Base-by-base conservation (phyloP, 2,329 filamentous ascomycete genomes). In the Fusarium austroafricanum region DNA sequence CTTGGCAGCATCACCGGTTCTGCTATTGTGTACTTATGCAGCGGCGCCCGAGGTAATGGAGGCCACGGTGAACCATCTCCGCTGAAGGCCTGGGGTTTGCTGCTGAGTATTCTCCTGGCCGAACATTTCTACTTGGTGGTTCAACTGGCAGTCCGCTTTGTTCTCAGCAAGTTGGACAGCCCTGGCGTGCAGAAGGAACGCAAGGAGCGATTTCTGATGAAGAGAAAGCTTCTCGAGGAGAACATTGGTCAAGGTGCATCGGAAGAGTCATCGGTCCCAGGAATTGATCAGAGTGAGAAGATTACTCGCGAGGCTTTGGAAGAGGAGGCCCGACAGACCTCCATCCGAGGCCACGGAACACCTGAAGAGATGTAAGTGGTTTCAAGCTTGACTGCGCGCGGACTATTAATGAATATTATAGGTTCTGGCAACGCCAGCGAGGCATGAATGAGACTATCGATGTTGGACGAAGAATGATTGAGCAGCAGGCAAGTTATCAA, bases 61-160 rank as follows among this genome's bases (percentile, higher is more conserved):
- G 86, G 87, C 0, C 84, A 87, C 54, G 91, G 91, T 38, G 86
- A 86, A 17, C 89, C 91, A 0, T 87, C 87, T 43, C 86, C 89
- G 45, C 91, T 97, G 74, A 90, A 88, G 57, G 90, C 85, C 15
- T 97, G 93, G 91, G 92, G 90, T 1, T 83, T 97, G 4, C 85
- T 99, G 7, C 82, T 97, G 18, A 88, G 90, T 20, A 90, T 99
- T 57, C 87, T 98, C 71, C 87, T 96, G 71, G 90, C 93, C 0
- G 96, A 99, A 77, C 95, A 99, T 76, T 81, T 94, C 17, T 98
- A 97, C 77, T 87, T 99, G n/a, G 82, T 89, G 4, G 86, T 92
- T 3, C 90, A 94, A 73, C 85, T 90, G 64, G 86, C 84, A 1
- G 91, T 97, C 6, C 88, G 90, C 39, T 86, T 89, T 53, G 89